Evolutionary conservation across 352 stramenopile species (phyloP).

Genomic region (Pelagophyceae sp.): DNA sequence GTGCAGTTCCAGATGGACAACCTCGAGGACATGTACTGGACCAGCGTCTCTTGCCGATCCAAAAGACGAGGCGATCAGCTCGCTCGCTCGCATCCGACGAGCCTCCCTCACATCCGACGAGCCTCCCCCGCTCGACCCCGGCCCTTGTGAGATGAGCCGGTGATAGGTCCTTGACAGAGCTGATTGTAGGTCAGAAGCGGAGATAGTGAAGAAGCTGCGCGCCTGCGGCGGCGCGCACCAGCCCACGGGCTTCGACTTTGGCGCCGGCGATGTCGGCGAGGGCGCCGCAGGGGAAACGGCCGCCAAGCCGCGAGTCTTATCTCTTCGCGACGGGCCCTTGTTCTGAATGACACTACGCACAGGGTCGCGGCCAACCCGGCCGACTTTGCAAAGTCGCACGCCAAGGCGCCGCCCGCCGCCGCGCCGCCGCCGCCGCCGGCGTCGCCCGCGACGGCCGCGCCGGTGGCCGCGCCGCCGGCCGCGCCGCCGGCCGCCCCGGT

Average conservation of each 20-base stretch:
- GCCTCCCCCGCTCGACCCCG: no score
- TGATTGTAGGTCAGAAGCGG: conserved; percentile 18
- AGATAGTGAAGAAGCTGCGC: conserved; percentile 23
- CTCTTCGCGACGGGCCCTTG: neutral
- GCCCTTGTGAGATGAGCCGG: no score
- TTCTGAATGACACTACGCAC: neutral
- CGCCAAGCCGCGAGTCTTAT: neutral
- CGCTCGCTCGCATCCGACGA: no score
- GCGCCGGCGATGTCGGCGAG: neutral
- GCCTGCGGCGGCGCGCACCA: conserved; percentile 21
- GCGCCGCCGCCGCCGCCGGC: neutral
- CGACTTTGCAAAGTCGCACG: neutral
- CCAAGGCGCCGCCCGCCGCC: neutral
- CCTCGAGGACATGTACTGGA: conserved; percentile 17
- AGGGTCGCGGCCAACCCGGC: neutral
- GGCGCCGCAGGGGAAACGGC: neutral
- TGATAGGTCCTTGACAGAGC: no score
- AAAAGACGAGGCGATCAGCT: no score
- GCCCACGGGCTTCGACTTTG: conserved; percentile 25
- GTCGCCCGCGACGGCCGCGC: neutral
- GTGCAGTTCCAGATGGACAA: conserved; percentile 13
- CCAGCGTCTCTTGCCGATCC: no score
- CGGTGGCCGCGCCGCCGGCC: neutral
- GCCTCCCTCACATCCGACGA: no score
- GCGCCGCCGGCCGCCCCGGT: neutral